Evolutionary conservation across 2,329 filamentous ascomycete genomes (phyloP), one percentile per base, ranked within the genome.

Genomic region (Pyricularia pennisetigena): DNA sequence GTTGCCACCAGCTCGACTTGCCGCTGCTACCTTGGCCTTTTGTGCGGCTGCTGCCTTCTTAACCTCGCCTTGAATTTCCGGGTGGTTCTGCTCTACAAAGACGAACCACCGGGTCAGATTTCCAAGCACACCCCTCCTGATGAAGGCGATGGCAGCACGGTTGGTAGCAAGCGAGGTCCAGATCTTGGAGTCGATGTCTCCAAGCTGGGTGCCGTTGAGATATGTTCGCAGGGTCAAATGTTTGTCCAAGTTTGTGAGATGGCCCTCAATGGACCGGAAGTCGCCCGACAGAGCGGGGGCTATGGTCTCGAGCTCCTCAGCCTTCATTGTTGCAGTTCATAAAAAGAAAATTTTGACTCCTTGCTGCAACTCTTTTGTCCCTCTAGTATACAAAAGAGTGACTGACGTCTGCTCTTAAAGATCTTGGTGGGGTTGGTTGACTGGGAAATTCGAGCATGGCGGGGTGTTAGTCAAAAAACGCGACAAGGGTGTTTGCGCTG

Each of bases 71-170:
- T 89, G 85, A 69, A 93, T 86, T 83, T 93, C 92, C 20, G 90
- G 90, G 78, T 94, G 91, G 54, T 86, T 87, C 73, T 92, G 87
- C 78, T 97, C 93, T 72, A 98, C 83, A 77, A 90, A 97, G 74
- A 83, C 86, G 79, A 94, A 97, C 94, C 94, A 98, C 72, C 94
- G 87, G 68, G 87, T 86, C 70, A 97, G 79, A 78, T 95, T 97
- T 69, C 85, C 82, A 72, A 94, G 87, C 30, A 87, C 82, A 63
- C 89, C 91, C 79, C 92, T 92, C 80, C 92, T 91, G 73, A 97
- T 84, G 73, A 91, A 92, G 4, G 91, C 88, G 72, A 91, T 85
- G 23, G 92, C 90, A n/a, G 93, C 91, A 70, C 92, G 90, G 82
- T 97, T 97, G 73, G 86, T 89, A 69, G 92, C 89, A 68, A 97